Evolutionary conservation across 768 basidiomycete species (phyloP).

Genomic region (Boletus fagicola): DNA sequence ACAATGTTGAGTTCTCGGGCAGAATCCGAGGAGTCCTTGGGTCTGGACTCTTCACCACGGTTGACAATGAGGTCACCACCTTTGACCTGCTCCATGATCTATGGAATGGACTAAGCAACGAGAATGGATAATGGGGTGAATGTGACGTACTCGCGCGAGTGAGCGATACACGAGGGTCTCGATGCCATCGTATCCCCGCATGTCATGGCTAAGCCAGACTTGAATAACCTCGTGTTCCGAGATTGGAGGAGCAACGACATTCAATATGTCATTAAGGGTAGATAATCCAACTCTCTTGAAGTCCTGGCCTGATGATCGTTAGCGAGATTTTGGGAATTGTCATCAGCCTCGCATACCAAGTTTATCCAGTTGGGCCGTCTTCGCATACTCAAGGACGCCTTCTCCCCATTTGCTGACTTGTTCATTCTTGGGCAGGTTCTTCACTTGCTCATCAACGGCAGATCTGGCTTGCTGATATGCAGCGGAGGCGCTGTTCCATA

Average conservation of each 20-base stretch:
- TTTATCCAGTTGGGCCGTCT: slow-evolving; percentile 86
- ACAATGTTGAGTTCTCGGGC: slow-evolving; percentile 76
- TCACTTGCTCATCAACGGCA: slow-evolving; percentile 92
- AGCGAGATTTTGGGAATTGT: not conserved
- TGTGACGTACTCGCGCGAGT: slow-evolving; percentile 64
- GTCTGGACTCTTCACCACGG: slow-evolving; percentile 71
- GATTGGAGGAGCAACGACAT: slow-evolving; percentile 97
- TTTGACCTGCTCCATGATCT: slow-evolving; percentile 95
- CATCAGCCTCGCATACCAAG: slow-evolving; percentile 56
- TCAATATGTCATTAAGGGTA: slow-evolving; percentile 87
- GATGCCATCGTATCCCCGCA: slow-evolving; percentile 94
- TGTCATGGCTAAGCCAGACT: slow-evolving; percentile 93
- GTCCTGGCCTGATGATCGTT: slow-evolving; percentile 65
- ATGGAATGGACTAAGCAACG: slow-evolving; percentile 3
- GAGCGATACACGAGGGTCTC: slow-evolving; percentile 92
- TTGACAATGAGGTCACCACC: slow-evolving; percentile 90
- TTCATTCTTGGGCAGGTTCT: slow-evolving; percentile 80
- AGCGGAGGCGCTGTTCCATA: slow-evolving; percentile 86
- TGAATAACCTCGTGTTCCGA: slow-evolving; percentile 98
- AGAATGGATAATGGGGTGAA: not conserved
- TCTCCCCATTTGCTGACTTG: slow-evolving; percentile 88
- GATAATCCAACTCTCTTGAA: slow-evolving; percentile 85
- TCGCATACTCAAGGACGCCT: slow-evolving; percentile 83
- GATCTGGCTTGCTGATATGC: slow-evolving; percentile 85
- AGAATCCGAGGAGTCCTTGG: slow-evolving; percentile 49